Conservation (phyloP, 768 basidiomycete species). For the Amyloporia xantha region DNA sequence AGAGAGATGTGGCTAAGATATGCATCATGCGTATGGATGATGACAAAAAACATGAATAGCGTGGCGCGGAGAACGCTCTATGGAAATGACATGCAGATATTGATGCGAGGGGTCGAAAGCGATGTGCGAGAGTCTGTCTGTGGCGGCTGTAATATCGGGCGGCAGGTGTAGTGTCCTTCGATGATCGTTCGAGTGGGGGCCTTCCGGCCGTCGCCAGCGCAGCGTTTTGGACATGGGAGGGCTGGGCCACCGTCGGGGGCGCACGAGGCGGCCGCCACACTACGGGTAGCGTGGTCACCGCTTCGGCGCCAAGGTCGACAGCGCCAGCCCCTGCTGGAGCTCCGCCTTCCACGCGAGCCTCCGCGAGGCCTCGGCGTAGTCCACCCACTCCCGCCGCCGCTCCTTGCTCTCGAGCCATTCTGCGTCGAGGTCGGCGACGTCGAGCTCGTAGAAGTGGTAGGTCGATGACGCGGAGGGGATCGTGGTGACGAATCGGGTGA, state of each 20-base stretch:
- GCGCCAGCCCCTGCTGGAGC: slow-evolving; percentile 65
- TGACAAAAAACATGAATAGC: not conserved
- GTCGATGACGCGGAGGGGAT: slow-evolving; percentile 73
- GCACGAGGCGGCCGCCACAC: not conserved
- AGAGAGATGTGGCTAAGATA: slow-evolving; percentile 9
- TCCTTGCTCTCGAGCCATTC: slow-evolving; percentile 81
- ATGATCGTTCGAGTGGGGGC: too few relatives aligned
- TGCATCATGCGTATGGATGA: not conserved
- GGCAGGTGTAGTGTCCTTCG: not conserved
- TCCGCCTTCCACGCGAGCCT: slow-evolving; percentile 83
- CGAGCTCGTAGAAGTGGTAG: slow-evolving; percentile 89
- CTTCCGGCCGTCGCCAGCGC: not conserved
- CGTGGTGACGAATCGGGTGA: slow-evolving; percentile 80
- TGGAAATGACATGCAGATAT: not conserved
- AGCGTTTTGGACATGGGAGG: not conserved
- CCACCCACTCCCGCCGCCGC: slow-evolving; percentile 82
- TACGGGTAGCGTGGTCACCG: slow-evolving; percentile 27
- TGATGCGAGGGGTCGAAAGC: slow-evolving; percentile 4
- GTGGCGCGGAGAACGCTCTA: not conserved
- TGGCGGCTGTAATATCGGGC: not conserved
- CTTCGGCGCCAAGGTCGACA: slow-evolving; percentile 61
- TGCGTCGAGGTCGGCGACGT: slow-evolving; percentile 67
- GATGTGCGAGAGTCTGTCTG: slow-evolving; percentile 9
- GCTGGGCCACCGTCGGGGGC: not conserved
- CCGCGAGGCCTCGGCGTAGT: slow-evolving; percentile 71